These are phyloP conservation scores for Penicillium riverlandense DNA, from an alignment of 495 filamentous ascomycete genomes.

Conservation along the genomic window DNA sequence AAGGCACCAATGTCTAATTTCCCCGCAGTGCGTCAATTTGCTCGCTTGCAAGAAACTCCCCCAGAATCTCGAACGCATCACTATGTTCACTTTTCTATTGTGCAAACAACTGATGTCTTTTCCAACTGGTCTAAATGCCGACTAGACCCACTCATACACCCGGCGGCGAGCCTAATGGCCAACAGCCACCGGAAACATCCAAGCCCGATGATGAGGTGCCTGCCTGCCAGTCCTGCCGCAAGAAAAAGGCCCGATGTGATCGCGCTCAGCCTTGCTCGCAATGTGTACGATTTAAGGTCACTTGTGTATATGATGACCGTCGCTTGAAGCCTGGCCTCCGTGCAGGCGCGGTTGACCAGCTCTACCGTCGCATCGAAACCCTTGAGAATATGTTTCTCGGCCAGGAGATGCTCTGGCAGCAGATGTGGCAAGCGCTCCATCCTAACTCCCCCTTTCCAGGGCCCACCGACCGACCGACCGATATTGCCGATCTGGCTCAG, in stretches of 20 bases:
- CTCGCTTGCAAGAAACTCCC: too few species aligned
- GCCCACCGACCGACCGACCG: not conserved
- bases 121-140: not conserved
- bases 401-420: slow-evolving; percentile 19
- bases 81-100: too few species aligned
- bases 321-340: slow-evolving; percentile 29
- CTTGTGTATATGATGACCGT: slow-evolving; percentile 30
- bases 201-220: slow-evolving; percentile 14
- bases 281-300: slow-evolving; percentile 20
- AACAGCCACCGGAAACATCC: not conserved
- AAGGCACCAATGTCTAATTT: too few species aligned
- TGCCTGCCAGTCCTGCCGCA: slow-evolving; percentile 33
- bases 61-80: too few species aligned
- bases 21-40: too few species aligned
- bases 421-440: slow-evolving; percentile 9
- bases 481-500: not conserved
- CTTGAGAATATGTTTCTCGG: slow-evolving; percentile 27
- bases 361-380: slow-evolving; percentile 27
- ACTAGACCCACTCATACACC: not conserved
- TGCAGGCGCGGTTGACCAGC: slow-evolving; percentile 33
- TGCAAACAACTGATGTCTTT: too few species aligned
- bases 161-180: not conserved
- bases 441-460: slow-evolving; percentile 2
- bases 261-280: slow-evolving; percentile 31
- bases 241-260: slow-evolving; percentile 35